Conservation (phyloP, 1,284 basidiomycete genomes). For the Cutaneotrichosporon daszewskae region DNA sequence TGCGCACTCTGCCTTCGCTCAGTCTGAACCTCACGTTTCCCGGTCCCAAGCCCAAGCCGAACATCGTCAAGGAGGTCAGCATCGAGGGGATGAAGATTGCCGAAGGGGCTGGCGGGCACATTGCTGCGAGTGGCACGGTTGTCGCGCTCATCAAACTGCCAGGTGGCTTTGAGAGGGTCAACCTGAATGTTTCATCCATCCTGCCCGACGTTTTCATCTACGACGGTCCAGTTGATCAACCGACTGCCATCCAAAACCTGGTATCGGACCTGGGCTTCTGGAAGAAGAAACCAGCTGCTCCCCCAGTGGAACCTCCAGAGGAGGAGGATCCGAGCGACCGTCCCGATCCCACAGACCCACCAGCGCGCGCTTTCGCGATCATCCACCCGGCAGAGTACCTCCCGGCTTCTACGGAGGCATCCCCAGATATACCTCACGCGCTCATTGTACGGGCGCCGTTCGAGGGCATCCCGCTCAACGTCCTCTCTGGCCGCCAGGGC, state of each 20-base stretch:
- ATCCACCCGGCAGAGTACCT: constrained; percentile 20
- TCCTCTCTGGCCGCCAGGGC: constrained; percentile 38
- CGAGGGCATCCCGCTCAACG: constrained; percentile 36
- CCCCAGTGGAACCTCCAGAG: no score
- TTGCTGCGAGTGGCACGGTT: constrained; percentile 39
- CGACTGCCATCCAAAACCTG: no score
- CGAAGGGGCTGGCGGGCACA: constrained; percentile 22
- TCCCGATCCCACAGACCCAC: constrained; percentile 16
- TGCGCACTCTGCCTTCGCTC: constrained; percentile 27
- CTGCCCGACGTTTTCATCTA: constrained; percentile 43
- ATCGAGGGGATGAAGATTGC: constrained; percentile 42
- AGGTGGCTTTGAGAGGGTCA: constrained; percentile 25
- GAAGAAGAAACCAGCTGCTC: no score
- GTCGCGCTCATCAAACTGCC: constrained; percentile 41
- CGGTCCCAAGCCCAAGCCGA: constrained; percentile 35
- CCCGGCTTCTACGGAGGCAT: constrained; percentile 11
- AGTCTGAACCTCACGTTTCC: constrained; percentile 39
- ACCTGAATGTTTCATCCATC: constrained; percentile 35
- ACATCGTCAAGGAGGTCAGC: constrained; percentile 40
- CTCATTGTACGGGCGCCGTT: constrained; percentile 41
- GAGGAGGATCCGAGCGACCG: not conserved
- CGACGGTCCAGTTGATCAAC: constrained; percentile 35
- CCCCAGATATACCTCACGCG: constrained; percentile 12
- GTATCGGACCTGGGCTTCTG: no score
- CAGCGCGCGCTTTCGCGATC: constrained; percentile 21